Conservation (phyloP, 345 rosid genomes). For the Populus nigra region DNA sequence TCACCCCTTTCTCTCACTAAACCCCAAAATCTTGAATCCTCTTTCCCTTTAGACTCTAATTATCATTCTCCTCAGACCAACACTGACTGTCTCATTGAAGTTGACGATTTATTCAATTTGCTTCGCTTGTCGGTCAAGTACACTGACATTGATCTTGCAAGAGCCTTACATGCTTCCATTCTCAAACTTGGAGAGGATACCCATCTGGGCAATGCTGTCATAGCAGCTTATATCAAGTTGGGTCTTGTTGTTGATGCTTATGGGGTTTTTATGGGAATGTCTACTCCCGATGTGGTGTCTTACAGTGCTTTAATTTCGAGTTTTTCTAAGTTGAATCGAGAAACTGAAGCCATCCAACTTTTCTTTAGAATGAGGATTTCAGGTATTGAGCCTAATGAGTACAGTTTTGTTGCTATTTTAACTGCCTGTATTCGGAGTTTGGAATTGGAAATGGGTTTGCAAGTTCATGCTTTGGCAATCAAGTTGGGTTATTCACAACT, state of each 20-base stretch:
- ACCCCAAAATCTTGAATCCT: constrained; percentile 20
- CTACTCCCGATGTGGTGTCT: constrained; percentile 64
- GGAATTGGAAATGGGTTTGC: constrained; percentile 46
- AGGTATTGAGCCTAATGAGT: constrained; percentile 49
- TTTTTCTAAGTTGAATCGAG: constrained; percentile 51
- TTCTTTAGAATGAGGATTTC: constrained; percentile 58
- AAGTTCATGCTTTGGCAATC: constrained; percentile 48
- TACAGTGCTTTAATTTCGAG: constrained; percentile 63
- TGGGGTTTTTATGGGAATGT: constrained; percentile 43
- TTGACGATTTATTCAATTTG: constrained; percentile 36
- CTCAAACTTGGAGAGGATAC: constrained; percentile 48
- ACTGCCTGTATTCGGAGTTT: constrained; percentile 47
- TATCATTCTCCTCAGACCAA: neutral
- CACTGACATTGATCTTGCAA: constrained; percentile 46
- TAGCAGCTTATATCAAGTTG: constrained; percentile 60
- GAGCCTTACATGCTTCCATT: constrained; percentile 59
- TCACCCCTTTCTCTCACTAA: neutral
- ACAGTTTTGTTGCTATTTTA: constrained; percentile 51
- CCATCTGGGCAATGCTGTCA: constrained; percentile 49
- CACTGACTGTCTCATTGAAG: neutral
- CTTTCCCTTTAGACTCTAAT: constrained; percentile 13
- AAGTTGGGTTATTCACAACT: constrained; percentile 40
- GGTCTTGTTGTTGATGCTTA: constrained; percentile 52
- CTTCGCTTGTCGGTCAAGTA: constrained; percentile 53
- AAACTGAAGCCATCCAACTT: constrained; percentile 45